Evolutionary conservation across 148 eudicot genomes (phyloP).

Genomic region (Camellia sinensis): DNA sequence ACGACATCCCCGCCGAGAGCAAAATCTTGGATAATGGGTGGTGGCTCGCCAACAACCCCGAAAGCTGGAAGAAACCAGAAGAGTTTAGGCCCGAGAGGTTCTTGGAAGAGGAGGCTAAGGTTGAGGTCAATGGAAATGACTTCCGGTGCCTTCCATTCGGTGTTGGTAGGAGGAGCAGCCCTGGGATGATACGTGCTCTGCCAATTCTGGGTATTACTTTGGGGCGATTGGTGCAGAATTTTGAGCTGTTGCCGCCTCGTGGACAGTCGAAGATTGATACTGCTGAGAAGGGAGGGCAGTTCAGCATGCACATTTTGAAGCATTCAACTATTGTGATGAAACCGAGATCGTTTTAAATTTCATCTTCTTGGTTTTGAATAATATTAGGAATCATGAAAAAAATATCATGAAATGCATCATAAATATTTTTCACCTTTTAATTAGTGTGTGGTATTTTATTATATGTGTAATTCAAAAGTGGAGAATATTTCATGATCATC

Average conservation of each 20-base stretch:
- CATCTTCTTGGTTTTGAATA: no score
- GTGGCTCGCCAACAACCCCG: conserved; percentile 82
- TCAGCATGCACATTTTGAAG: conserved; percentile 55
- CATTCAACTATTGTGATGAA: conserved; percentile 66
- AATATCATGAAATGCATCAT: no score
- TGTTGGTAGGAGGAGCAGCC: conserved; percentile 78
- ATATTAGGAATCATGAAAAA: no score
- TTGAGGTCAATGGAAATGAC: conserved; percentile 75
- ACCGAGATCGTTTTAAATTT: conserved; percentile 36
- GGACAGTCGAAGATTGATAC: conserved; percentile 70
- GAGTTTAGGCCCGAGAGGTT: conserved; percentile 83
- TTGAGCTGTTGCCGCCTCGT: conserved; percentile 68
- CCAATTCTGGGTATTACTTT: conserved; percentile 70
- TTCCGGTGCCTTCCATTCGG: conserved; percentile 74
- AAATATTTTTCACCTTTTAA: no score
- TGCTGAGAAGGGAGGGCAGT: conserved; percentile 68
- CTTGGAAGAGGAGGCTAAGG: conserved; percentile 71
- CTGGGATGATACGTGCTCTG: conserved; percentile 71
- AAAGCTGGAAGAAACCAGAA: conserved; percentile 66
- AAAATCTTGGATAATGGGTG: conserved; percentile 70
- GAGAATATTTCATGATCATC: no score
- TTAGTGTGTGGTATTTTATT: no score
- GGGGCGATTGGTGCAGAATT: conserved; percentile 77
- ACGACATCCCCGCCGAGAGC: conserved; percentile 78
- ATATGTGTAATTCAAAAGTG: no score